Evolutionary conservation across 2,329 filamentous ascomycete genomes (phyloP), one percentile per base, ranked within the genome.

Genomic region (Fusarium protoensiforme): DNA sequence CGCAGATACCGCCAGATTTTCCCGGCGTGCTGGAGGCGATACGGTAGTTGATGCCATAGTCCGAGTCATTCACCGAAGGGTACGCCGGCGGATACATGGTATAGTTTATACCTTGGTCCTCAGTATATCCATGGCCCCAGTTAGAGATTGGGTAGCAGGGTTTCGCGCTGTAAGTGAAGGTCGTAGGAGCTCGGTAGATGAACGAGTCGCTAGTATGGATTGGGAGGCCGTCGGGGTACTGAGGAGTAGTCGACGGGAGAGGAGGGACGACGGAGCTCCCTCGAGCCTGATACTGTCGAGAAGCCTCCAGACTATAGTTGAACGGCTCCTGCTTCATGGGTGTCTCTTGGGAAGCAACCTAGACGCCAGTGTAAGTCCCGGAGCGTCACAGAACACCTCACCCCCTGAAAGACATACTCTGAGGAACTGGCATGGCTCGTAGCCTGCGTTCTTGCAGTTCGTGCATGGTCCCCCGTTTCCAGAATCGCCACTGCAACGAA

Each of bases 401-500:
- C 14, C 41, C n/a, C 36, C n/a, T 29, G 22, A 22, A n/a, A 41
- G 20, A 77, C 83, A 79, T 87, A 97, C 96, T 82, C 96, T 89
- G 72, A 97, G 85, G 79, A 97, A 98, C 65, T 92, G 89, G 80
- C 96, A 98, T 7, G 87, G 85, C 24, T 92, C 89, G 29, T 88
- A 85, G 14, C 93, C 92, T 61, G 95, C 92, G 69, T 87, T 90
- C 78, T 91, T 92, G 85, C 96, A 98, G 81, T 95, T 97, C 13
- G 88, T 86, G 82, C 96, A 98, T n/a, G 92, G 91, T 41, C 86
- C 84, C n/a, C 92, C 93, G 78, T 92, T 90, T 35, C 93, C 93
- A 36, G 88, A 87, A 80, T 98, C 94, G 48, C 96, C 96, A 78
- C 93, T 97, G 84, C 96, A 98, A 76, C 94, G 92, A 77, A 98